Evolutionary conservation across 805 yeast species (phyloP).

Genomic region (Candida alai): DNA sequence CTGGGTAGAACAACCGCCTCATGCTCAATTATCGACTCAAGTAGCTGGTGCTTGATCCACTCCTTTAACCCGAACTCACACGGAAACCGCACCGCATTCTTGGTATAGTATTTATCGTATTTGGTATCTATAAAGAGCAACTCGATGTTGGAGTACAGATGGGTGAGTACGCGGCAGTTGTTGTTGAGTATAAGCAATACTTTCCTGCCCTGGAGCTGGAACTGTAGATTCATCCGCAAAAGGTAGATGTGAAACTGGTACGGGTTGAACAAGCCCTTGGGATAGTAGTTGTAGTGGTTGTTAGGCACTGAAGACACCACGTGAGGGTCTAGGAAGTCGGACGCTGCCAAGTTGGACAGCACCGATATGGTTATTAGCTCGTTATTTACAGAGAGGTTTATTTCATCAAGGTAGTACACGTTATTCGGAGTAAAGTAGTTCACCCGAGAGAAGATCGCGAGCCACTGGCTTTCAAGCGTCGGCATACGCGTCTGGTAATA

Average conservation of each 20-base stretch:
- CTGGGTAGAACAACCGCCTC: background rate
- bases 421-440: slow-evolving; percentile 6
- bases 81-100: slow-evolving; percentile 4
- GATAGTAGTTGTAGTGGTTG: slow-evolving; percentile 8
- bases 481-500: background rate
- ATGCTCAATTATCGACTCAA: slow-evolving; percentile 1
- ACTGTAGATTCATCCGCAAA: slow-evolving; percentile 8
- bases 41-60: slow-evolving; percentile 6
- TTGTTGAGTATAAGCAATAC: slow-evolving; percentile 8
- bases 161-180: slow-evolving; percentile 2
- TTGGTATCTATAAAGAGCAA: slow-evolving; percentile 6
- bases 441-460: background rate
- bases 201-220: slow-evolving; percentile 5
- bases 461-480: background rate
- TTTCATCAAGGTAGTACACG: slow-evolving; percentile 10
- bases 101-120: slow-evolving; percentile 5
- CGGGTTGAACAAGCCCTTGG: slow-evolving; percentile 10
- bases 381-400: slow-evolving; percentile 5
- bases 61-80: slow-evolving; percentile 9
- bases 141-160: slow-evolving; percentile 8
- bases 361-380: slow-evolving; percentile 8
- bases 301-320: slow-evolving; percentile 5
- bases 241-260: slow-evolving; percentile 10
- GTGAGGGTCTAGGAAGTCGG: slow-evolving; percentile 10
- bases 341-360: slow-evolving; percentile 6